Evolutionary conservation across 345 rosid species (phyloP).

Genomic region (Psidium friedrichsthalianum): DNA sequence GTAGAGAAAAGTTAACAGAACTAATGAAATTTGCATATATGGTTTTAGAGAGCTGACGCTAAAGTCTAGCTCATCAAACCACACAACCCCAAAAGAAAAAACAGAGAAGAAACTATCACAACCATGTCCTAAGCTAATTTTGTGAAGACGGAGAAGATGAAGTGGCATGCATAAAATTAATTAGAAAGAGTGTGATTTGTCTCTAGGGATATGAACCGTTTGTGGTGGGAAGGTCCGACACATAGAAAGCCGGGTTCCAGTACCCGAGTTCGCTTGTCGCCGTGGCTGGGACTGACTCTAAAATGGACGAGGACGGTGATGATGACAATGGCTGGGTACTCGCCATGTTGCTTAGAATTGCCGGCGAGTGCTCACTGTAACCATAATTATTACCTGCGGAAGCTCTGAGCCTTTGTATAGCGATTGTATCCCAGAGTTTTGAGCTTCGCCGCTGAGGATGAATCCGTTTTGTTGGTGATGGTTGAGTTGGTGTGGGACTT

Average conservation of each 20-base stretch:
- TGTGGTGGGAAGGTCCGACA: constrained; percentile 59
- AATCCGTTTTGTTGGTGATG: constrained; percentile 29
- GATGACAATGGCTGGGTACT: constrained; percentile 3
- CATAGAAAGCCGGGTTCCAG: constrained; percentile 47
- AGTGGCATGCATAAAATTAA: not conserved
- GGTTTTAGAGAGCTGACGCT: not conserved
- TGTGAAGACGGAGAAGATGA: not conserved
- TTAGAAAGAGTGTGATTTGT: not conserved
- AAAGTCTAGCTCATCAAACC: not conserved
- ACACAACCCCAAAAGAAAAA: not conserved
- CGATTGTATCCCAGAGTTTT: constrained; percentile 43
- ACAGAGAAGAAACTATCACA: not conserved
- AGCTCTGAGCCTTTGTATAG: constrained; percentile 50
- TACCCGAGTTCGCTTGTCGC: constrained; percentile 34
- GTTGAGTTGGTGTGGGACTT: constrained; percentile 3
- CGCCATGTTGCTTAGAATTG: not conserved
- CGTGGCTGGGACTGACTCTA: constrained; percentile 34
- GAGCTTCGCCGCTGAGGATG: constrained; percentile 11
- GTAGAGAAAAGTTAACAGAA: not conserved
- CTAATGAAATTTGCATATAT: not conserved
- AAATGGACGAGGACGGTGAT: constrained; percentile 18
- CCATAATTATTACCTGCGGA: constrained; percentile 17
- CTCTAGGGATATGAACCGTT: constrained; percentile 54
- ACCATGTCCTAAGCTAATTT: not conserved
- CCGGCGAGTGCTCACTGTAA: not conserved